Base-by-base conservation (phyloP, 2,329 filamentous ascomycete genomes). In the Onygenales sp. region DNA sequence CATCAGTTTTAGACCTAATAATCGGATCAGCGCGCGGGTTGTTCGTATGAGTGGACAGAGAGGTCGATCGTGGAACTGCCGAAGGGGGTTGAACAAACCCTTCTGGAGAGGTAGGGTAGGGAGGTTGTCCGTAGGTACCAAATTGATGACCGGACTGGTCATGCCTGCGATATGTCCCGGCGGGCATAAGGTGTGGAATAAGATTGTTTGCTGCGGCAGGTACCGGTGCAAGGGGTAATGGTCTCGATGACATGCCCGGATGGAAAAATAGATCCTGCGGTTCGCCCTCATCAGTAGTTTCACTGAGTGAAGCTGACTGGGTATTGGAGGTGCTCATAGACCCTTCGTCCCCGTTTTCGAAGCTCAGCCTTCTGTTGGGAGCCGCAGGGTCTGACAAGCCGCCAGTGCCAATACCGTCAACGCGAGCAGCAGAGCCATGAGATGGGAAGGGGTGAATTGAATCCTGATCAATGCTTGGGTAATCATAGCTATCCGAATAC, bases 191-290 rank as follows among this genome's bases (percentile, higher is more conserved):
- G 60, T 76, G 74, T 33, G 74, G 70, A 39, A 71, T 68, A 45
- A 69, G 63, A 42, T 67, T 72, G 57, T 75, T 75, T 6, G 74
- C 74, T 45, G 71, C 75, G 33, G 74, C 65, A 4, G 81, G 59
- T 74, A 87, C 64, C 75, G 85, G 69, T 70, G 90, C 71, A 73
- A 83, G 76, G 62, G 83, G 80, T 45, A 86, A 68, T 51, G 83
- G 83, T 50, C 76, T 76, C 61, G 70, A 75, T 62, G 70, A 75
- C 65, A 90, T 82, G 40, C 88, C 88, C 14, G 91, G 91, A 63
- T 97, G 90, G 67, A 94, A 98, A 66, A 95, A 95, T 65, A 97
- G 84, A 62, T 95, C 93, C 14, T 87, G 87, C 57, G 89, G 88
- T 53, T 90, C 88, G 43, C 87, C 84, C 58, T 82, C 82, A 37